Percentiles rank a stretch among this genome's conserved stretches.
These are phyloP conservation scores for Ophiostoma piceae DNA, from an alignment of 2,329 filamentous ascomycete species.

Conservation along the genomic window DNA sequence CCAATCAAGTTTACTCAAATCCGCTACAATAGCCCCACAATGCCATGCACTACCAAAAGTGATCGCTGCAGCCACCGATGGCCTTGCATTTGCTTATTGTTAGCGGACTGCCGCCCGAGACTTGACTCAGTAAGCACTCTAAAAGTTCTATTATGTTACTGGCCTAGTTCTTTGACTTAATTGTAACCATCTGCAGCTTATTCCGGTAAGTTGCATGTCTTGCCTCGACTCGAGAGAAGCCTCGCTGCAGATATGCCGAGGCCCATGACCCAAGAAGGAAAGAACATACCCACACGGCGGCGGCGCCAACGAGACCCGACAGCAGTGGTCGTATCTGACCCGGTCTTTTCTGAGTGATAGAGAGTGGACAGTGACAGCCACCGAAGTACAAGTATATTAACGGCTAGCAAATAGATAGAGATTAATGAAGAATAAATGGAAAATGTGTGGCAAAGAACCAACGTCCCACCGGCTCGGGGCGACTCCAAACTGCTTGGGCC, in stretches of 20 bases:
- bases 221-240: neutral
- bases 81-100: conserved; percentile 5
- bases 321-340: neutral
- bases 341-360: neutral
- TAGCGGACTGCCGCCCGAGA: neutral
- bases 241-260: neutral
- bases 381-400: neutral
- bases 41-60: neutral
- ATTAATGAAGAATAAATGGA: neutral
- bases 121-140: conserved; percentile 6
- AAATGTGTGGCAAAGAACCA: neutral
- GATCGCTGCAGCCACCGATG: conserved; percentile 12
- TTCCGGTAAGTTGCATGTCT: neutral
- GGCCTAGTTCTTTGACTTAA: neutral
- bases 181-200: neutral
- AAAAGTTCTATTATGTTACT: neutral
- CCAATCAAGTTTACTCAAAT: neutral
- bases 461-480: conserved; percentile 20
- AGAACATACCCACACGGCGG: neutral
- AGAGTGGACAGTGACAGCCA: neutral
- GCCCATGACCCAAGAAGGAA: neutral
- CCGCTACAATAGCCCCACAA: neutral
- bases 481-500: neutral
- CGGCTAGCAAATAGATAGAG: neutral
- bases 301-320: neutral